These are phyloP conservation scores for Lavandula angustifolia DNA, from an alignment of 257 asterid genomes.

Conservation along the genomic window DNA sequence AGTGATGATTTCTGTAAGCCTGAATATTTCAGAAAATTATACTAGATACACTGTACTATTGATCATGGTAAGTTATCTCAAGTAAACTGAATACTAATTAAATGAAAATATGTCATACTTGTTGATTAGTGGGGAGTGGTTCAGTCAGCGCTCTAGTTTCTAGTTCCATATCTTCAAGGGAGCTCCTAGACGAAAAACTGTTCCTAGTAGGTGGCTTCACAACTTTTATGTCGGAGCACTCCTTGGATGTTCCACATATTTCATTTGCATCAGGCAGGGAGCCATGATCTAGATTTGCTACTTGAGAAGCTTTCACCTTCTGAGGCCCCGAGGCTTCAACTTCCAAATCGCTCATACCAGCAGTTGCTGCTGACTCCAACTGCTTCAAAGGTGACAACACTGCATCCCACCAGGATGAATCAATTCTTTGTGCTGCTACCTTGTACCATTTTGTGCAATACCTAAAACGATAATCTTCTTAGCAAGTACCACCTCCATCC, in stretches of 20 bases:
- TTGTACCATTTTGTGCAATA: conserved; percentile 94
- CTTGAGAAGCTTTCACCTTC: conserved; percentile 30
- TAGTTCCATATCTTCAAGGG: conserved; percentile 92
- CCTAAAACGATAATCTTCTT: conserved; percentile 44
- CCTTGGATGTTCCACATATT: conserved; percentile 24
- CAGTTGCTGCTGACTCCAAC: conserved; percentile 75
- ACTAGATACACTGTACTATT: neutral
- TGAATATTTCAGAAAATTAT: conserved; percentile 37
- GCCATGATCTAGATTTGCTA: conserved; percentile 27
- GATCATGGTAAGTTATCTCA: conserved; percentile 19
- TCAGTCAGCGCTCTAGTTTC: conserved; percentile 92
- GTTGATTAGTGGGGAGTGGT: conserved; percentile 98
- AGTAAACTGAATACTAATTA: conserved; percentile 16
- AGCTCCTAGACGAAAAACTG: conserved; percentile 47
- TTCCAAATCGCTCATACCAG: conserved; percentile 43
- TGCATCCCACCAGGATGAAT: conserved; percentile 80
- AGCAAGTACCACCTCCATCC: too few species aligned
- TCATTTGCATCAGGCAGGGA: conserved; percentile 24
- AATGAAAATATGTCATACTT: conserved; percentile 42
- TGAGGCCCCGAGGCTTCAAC: conserved; percentile 38
- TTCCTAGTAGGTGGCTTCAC: conserved; percentile 22
- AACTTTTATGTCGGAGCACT: conserved; percentile 27
- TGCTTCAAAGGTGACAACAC: conserved; percentile 77
- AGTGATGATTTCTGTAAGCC: conserved; percentile 89
- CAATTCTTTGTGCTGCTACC: conserved; percentile 69